A percentile compares a stretch with the other conserved stretches of the same genome.
phyloP scores from a whole-genome alignment of 345 rosid species.

The Acer campestre region DNA sequence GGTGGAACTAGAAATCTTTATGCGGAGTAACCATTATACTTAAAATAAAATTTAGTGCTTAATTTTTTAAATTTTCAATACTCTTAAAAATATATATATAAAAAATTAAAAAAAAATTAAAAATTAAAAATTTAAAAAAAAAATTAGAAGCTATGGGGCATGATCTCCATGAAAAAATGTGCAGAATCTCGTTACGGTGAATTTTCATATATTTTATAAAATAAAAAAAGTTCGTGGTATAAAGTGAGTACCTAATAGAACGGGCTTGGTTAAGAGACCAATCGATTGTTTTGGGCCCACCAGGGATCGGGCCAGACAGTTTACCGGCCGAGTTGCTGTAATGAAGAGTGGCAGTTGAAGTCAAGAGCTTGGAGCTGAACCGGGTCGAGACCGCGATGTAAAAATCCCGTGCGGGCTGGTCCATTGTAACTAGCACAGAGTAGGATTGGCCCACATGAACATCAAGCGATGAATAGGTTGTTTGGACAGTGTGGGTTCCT shows the following conservation, averaged over 20 bases:
- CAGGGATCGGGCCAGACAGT: slow-evolving; percentile 47
- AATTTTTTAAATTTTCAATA: too few species aligned
- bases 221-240: too few species aligned
- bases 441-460: slow-evolving; percentile 87
- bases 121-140: too few species aligned
- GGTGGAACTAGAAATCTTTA: too few species aligned
- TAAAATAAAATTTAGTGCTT: too few species aligned
- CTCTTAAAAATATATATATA: too few species aligned
- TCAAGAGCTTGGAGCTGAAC: slow-evolving; percentile 47
- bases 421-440: slow-evolving; percentile 85
- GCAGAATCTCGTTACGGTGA: too few species aligned
- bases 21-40: too few species aligned
- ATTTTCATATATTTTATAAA: too few species aligned
- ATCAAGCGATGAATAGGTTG: slow-evolving; percentile 61
- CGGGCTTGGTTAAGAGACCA: slow-evolving; percentile 86
- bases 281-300: slow-evolving; percentile 49
- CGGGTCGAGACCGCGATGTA: slow-evolving; percentile 63
- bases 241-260: slow-evolving; percentile 47
- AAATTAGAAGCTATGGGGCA: too few species aligned
- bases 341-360: slow-evolving; percentile 56
- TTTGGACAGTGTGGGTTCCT: slow-evolving; percentile 86
- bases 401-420: slow-evolving; percentile 64
- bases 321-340: slow-evolving; percentile 57
- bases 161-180: too few species aligned
- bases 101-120: too few species aligned